A percentile compares a stretch with the other conserved stretches of the same genome.
phyloP scores from a whole-genome alignment of 805 yeast species.

The Candida ortonii region DNA sequence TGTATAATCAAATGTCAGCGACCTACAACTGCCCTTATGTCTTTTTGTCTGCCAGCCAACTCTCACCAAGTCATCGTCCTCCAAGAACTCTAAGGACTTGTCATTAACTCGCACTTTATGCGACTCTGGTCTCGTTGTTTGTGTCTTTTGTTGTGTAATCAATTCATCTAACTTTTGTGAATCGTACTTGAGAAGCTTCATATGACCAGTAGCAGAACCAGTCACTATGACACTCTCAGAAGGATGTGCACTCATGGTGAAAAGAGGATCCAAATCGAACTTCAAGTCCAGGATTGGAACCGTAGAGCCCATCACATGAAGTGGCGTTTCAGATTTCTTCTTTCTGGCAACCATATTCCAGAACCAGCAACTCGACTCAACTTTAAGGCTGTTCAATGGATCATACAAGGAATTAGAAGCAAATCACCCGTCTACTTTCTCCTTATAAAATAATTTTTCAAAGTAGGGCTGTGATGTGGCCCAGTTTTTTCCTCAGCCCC shows the following conservation, averaged over 20 bases:
- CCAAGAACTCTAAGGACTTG: conserved; percentile 7
- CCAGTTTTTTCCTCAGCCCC: too few species aligned
- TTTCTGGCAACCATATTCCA: too few species aligned
- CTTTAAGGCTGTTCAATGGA: too few species aligned
- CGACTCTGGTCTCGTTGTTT: conserved; percentile 34
- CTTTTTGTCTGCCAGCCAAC: conserved; percentile 80
- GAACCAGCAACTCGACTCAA: too few species aligned
- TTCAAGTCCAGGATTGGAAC: conserved; percentile 46
- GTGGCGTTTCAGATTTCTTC: conserved; percentile 19
- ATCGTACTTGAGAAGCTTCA: conserved; percentile 60
- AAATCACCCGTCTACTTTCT: too few species aligned
- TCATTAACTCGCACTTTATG: conserved; percentile 28
- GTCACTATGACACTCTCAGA: conserved; percentile 55
- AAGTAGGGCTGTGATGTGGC: too few species aligned
- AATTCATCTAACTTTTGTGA: conserved; percentile 41
- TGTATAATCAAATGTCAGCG: conserved; percentile 60
- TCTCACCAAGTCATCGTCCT: conserved; percentile 31
- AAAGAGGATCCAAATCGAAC: conserved; percentile 59
- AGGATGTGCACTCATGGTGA: conserved; percentile 79
- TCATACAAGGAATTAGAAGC: too few species aligned
- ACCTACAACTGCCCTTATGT: conserved; percentile 86
- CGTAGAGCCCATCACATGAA: conserved; percentile 36
- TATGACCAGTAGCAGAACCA: conserved; percentile 83
- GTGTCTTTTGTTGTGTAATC: conserved; percentile 5
- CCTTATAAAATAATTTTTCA: too few species aligned